Evolutionary conservation across 148 eudicot species (phyloP).

Genomic region (Pouteria glomerata): DNA sequence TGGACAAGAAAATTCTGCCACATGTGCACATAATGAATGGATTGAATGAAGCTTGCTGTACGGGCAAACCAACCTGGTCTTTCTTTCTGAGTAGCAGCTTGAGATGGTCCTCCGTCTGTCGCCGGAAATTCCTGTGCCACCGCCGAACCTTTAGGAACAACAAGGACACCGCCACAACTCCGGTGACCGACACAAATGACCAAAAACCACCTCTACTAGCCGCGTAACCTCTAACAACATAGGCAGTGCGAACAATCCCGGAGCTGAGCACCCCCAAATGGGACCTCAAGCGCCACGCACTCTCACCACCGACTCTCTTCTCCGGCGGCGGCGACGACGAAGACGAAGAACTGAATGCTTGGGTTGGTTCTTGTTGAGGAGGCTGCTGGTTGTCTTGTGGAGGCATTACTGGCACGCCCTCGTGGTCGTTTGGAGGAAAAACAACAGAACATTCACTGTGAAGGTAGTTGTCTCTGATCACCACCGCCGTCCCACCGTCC

Average conservation of each 20-base stretch:
- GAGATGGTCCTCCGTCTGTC: conserved; percentile 17
- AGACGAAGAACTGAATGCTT: conserved; percentile 7
- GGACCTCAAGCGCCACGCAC: conserved; percentile 14
- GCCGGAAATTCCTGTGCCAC: conserved; percentile 19
- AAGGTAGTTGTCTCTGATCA: conserved; percentile 19
- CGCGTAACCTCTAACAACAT: conserved; percentile 13
- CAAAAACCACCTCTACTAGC: conserved; percentile 11
- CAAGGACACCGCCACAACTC: conserved; percentile 18
- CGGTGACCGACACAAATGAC: conserved; percentile 22
- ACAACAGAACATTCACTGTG: conserved; percentile 9
- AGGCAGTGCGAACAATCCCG: conserved; percentile 14
- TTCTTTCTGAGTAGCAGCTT: conserved; percentile 33
- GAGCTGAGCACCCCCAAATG: conserved; percentile 14
- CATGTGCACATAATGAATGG: no score
- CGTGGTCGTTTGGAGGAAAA: conserved; percentile 45
- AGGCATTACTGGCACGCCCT: conserved; percentile 26
- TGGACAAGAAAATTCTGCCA: no score
- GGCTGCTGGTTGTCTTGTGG: conserved; percentile 7
- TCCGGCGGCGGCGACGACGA: neutral
- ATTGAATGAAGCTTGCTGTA: no score
- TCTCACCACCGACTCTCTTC: neutral
- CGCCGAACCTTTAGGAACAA: conserved; percentile 30
- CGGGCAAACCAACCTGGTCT: conserved; percentile 36
- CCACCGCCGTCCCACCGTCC: neutral
- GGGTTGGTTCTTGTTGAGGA: neutral